Percentiles rank a stretch among this genome's conserved stretches.
Conservation (phyloP, 805 yeast species). For the Pichia scutulata region DNA sequence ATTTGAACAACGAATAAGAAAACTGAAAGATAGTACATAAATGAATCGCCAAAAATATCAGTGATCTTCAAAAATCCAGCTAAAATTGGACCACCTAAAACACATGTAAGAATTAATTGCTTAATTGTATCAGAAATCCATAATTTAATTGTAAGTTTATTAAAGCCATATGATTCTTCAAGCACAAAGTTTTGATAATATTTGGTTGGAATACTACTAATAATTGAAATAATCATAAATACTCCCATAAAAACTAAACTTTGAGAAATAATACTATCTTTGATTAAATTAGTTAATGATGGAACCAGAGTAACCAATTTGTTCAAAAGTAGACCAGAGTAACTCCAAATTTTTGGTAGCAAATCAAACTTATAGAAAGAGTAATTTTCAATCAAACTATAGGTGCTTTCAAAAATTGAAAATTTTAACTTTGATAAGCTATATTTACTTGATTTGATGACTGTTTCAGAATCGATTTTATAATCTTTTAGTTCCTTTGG, state of each 20-base stretch:
- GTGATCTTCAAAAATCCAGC: slow-evolving; percentile 76
- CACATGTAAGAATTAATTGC: slow-evolving; percentile 41
- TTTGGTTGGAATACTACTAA: slow-evolving; percentile 58
- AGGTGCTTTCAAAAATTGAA: slow-evolving; percentile 46
- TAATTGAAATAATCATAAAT: slow-evolving; percentile 40
- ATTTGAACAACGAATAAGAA: slow-evolving; percentile 68
- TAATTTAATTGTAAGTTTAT: slow-evolving; percentile 65
- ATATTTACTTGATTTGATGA: slow-evolving; percentile 69
- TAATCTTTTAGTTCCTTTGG: slow-evolving; percentile 58
- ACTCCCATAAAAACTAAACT: slow-evolving; percentile 57
- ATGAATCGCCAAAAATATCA: slow-evolving; percentile 69
- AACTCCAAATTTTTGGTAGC: slow-evolving; percentile 54
- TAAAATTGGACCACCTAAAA: slow-evolving; percentile 64
- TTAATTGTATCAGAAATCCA: slow-evolving; percentile 74
- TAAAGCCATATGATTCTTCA: slow-evolving; percentile 91
- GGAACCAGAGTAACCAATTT: slow-evolving; percentile 20
- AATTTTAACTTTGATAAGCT: slow-evolving; percentile 72
- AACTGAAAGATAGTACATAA: slow-evolving; percentile 71
- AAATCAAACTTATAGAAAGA: slow-evolving; percentile 52
- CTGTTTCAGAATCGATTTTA: slow-evolving; percentile 58
- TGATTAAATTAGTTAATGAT: slow-evolving; percentile 15
- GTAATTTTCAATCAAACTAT: slow-evolving; percentile 47
- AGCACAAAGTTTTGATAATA: slow-evolving; percentile 78
- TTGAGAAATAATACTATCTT: slow-evolving; percentile 56
- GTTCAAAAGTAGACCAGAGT: slow-evolving; percentile 16